Conservation (phyloP, 2,329 filamentous ascomycete species). For the Pseudocercospora musae region DNA sequence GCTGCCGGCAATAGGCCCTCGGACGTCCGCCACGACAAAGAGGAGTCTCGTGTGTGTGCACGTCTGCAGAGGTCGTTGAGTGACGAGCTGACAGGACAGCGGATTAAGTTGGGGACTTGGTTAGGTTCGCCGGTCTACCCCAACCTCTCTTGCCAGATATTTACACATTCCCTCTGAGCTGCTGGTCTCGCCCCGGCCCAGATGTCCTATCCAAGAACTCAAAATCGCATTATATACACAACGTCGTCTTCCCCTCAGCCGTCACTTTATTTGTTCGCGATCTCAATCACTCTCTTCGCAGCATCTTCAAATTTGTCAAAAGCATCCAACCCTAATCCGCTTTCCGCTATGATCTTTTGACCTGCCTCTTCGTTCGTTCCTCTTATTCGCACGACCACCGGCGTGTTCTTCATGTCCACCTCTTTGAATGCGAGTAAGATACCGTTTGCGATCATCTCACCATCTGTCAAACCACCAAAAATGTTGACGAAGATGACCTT, state of each 20-base stretch:
- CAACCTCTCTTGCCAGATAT: not conserved
- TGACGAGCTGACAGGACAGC: not conserved
- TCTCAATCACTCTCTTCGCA: conserved; percentile 61
- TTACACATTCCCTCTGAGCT: not conserved
- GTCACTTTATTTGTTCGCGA: conserved; percentile 40
- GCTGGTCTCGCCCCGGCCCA: not conserved
- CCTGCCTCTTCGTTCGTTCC: conserved; percentile 72
- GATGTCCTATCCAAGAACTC: not conserved
- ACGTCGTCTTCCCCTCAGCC: not conserved
- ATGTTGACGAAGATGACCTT: conserved; percentile 71
- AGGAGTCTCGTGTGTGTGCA: too few relatives aligned
- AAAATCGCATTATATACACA: not conserved
- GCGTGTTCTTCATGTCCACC: conserved; percentile 54
- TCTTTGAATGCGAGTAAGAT: conserved; percentile 71
- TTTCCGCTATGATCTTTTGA: conserved; percentile 65
- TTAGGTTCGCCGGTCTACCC: not conserved
- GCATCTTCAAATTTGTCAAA: conserved; percentile 75
- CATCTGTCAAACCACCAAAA: conserved; percentile 67
- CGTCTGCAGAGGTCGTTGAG: too few relatives aligned
- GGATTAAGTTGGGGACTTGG: not conserved
- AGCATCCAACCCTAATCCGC: conserved; percentile 64
- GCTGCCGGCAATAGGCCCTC: too few relatives aligned
- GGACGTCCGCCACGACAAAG: too few relatives aligned
- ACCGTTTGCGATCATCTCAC: conserved; percentile 77
- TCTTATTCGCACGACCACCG: conserved; percentile 72